Evolutionary conservation across 2,329 filamentous ascomycete genomes (phyloP).

Genomic region (Colletotrichum sp.): DNA sequence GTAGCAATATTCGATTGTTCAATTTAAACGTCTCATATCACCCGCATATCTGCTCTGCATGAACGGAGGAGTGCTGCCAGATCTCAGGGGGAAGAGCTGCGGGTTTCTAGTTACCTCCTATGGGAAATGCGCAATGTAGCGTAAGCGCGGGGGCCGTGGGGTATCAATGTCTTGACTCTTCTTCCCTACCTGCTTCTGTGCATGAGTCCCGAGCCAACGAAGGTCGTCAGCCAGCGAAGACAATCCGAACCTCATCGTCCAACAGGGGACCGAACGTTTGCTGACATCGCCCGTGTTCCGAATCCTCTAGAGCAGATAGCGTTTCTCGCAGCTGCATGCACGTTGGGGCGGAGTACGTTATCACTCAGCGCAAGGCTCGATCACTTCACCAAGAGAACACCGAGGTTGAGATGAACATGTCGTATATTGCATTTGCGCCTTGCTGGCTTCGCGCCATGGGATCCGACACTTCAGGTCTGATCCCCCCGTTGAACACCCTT

Average conservation of each 20-base stretch:
- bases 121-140: background rate
- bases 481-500: slow-evolving; percentile 16
- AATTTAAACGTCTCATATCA: background rate
- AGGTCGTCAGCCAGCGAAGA: background rate
- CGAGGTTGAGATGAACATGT: slow-evolving; percentile 25
- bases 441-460: slow-evolving; percentile 24
- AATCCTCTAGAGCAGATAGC: background rate
- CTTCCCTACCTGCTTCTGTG: background rate
- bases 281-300: background rate
- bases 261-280: background rate
- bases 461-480: background rate
- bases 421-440: slow-evolving; percentile 42
- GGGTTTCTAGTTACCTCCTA: background rate
- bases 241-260: background rate
- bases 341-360: background rate
- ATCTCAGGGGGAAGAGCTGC: background rate
- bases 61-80: background rate
- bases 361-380: background rate
- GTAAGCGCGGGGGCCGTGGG: slow-evolving; percentile 2
- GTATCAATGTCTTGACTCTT: background rate
- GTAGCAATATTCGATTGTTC: background rate
- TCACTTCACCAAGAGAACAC: background rate
- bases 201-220: background rate
- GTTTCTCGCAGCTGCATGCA: background rate
- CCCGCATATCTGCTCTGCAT: background rate